Conservation (phyloP, 2,329 filamentous ascomycete species). For the Fusarium kyushuense region DNA sequence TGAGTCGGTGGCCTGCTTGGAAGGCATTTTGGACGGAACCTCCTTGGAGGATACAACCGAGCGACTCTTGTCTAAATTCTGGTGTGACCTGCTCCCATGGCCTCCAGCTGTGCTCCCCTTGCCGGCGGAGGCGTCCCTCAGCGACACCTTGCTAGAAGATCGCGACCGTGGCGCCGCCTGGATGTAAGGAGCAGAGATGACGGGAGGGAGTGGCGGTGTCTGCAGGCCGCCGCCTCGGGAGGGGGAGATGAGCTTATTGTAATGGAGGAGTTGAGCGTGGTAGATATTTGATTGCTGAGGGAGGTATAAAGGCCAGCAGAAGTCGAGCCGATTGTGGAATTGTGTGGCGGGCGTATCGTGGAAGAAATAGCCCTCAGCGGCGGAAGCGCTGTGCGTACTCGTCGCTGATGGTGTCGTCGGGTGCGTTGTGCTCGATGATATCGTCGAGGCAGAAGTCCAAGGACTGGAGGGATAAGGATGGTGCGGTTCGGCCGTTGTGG, state of each 20-base stretch:
- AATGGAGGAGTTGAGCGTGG: slow-evolving; percentile 72
- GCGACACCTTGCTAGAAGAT: slow-evolving; percentile 71
- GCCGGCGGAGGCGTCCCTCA: slow-evolving; percentile 61
- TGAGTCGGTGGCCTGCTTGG: slow-evolving; percentile 55
- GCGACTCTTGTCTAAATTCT: slow-evolving; percentile 70
- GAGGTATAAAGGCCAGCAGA: slow-evolving; percentile 68
- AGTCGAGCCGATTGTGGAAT: slow-evolving; percentile 62
- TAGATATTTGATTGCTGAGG: slow-evolving; percentile 70
- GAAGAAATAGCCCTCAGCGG: slow-evolving; percentile 50
- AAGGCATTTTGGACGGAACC: slow-evolving; percentile 62
- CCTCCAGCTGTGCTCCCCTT: slow-evolving; percentile 66
- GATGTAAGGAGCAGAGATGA: slow-evolving; percentile 67
- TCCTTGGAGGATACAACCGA: slow-evolving; percentile 72
- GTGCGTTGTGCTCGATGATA: slow-evolving; percentile 46
- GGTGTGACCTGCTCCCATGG: slow-evolving; percentile 74
- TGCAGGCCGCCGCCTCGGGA: slow-evolving; percentile 68
- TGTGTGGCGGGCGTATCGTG: slow-evolving; percentile 49
- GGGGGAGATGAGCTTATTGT: slow-evolving; percentile 73
- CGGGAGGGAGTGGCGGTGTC: slow-evolving; percentile 65
- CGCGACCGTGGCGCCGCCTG: slow-evolving; percentile 68
- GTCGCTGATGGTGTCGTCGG: slow-evolving; percentile 46
- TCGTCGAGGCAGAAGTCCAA: slow-evolving; percentile 48
- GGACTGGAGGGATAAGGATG: slow-evolving; percentile 54
- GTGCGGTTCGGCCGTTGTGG: slow-evolving; percentile 54
- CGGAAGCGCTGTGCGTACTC: slow-evolving; percentile 46